A percentile compares a stretch with the other conserved stretches of the same genome.
These are phyloP conservation scores for Amanita thiersii DNA, from an alignment of 768 basidiomycete genomes.

Conservation along the genomic window DNA sequence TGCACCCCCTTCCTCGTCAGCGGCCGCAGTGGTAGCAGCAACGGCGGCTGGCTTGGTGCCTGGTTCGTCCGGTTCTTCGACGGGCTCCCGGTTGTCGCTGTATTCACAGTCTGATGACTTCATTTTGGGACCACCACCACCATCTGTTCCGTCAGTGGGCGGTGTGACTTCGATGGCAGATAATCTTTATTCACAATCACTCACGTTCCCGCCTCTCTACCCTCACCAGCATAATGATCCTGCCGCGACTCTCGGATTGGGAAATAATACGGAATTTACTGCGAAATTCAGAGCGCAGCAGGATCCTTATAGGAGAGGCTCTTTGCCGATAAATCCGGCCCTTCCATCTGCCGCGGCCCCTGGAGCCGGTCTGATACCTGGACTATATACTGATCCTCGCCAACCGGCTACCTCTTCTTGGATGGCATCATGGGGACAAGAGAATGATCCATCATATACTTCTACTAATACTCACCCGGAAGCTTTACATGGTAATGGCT, in stretches of 20 bases:
- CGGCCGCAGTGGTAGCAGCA: conserved; percentile 6
- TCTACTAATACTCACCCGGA: conserved; percentile 2
- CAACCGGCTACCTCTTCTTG: conserved; percentile 8
- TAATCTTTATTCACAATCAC: conserved; percentile 8
- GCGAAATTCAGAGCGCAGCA: conserved; percentile 40
- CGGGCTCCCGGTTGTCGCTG: conserved; percentile 19
- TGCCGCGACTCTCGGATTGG: conserved; percentile 7
- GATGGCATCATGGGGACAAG: conserved; percentile 13
- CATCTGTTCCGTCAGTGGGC: conserved; percentile 13
- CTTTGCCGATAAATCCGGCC: background rate
- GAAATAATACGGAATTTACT: conserved; percentile 28
- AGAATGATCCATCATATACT: conserved; percentile 9
- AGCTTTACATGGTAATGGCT: conserved; percentile 11
- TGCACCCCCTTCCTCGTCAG: conserved; percentile 10
- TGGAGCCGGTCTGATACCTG: conserved; percentile 9
- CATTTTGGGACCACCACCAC: conserved; percentile 29
- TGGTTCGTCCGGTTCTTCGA: conserved; percentile 9
- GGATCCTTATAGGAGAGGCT: conserved; percentile 21
- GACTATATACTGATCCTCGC: conserved; percentile 12
- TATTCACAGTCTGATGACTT: conserved; percentile 32
- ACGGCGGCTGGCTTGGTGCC: conserved; percentile 12
- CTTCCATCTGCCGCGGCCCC: conserved; percentile 7
- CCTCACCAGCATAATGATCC: conserved; percentile 9
- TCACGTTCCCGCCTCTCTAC: conserved; percentile 13
- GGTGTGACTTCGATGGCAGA: conserved; percentile 18